Conservation (phyloP, 805 yeast species). For the Ogataea ganodermae region DNA sequence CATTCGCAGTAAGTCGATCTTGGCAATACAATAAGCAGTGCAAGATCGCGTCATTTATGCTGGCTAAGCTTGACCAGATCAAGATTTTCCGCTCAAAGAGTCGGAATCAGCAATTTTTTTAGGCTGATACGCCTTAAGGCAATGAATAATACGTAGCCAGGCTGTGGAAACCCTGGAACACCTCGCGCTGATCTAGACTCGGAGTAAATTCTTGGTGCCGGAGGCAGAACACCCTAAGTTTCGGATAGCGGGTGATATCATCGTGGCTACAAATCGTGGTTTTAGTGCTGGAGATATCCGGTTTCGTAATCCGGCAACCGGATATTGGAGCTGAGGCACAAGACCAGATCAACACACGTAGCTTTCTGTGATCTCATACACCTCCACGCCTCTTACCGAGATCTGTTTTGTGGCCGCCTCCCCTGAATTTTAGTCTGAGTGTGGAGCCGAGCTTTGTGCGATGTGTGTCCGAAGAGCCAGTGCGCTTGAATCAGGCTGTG, state of each 20-base stretch:
- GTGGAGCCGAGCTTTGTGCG: neutral
- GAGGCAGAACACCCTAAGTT: too few species aligned
- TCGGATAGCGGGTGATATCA: too few species aligned
- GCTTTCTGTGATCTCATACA: too few species aligned
- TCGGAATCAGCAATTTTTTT: conserved; percentile 1
- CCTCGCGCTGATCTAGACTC: neutral
- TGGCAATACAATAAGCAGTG: too few species aligned
- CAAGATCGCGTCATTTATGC: neutral
- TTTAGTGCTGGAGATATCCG: too few species aligned
- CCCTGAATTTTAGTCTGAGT: neutral
- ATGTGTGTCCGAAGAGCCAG: neutral
- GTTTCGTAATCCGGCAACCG: too few species aligned
- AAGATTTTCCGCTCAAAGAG: neutral
- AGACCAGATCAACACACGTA: too few species aligned
- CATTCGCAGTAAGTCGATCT: too few species aligned
- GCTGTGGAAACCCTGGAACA: neutral
- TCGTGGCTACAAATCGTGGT: too few species aligned
- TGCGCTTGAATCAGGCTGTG: neutral
- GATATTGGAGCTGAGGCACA: too few species aligned
- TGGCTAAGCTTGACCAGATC: conserved; percentile 1
- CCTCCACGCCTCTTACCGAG: too few species aligned
- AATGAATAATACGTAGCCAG: neutral
- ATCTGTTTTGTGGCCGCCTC: neutral
- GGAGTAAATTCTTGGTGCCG: too few species aligned
- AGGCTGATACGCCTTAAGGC: neutral